Base-by-base conservation (phyloP, 2,329 filamentous ascomycete species). In the Zasmidium citrigriseum region DNA sequence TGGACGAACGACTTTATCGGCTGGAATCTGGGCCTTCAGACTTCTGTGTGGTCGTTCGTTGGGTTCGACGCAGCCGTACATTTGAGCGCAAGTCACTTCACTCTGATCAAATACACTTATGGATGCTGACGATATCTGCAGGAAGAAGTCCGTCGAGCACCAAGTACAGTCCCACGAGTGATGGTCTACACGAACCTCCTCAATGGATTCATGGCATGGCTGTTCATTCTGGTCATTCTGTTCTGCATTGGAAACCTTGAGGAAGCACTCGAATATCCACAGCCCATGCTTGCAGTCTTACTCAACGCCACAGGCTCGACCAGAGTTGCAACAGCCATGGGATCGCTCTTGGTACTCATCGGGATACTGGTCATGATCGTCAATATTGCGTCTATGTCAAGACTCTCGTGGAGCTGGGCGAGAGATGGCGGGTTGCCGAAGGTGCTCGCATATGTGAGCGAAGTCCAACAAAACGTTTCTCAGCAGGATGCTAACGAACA, bases 361-460 rank as follows among this genome's bases (percentile, higher is more conserved):
- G 38, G 48, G 5, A 54, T 64, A 14, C 50, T 49, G 16, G 62
- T 46, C 11, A 58, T 57, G 45, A 29, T 64, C 12, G 54, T 57
- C 2, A 60, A 58, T 22, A 64, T 70, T 47, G 66, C 64, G 5
- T 68, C 63, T 4, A 55, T 63, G 44, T 68, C 66, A 7, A 59
- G 64, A 21, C 59, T 67, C 11, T 67, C 56, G n/a, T 68, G 66
- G 66, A 60, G 58, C 16, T 68, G 63, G 64, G 63, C 66, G n/a
- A 59, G 66, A 48, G 66, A 68, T 46, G 64, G 66, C n/a, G 66
- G 57, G 7, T 49, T 68, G 20, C 66, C 66, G 4, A 55, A 58
- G 22, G 62, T 60, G 50, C 60, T 69, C 23, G 59, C 67, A 20
- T 59, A 69, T 44, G 63, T 69, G 45, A 59, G 61, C 54, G 24